Evolutionary conservation across 169 alveolate species (phyloP).

Genomic region (Neospora caninum): DNA sequence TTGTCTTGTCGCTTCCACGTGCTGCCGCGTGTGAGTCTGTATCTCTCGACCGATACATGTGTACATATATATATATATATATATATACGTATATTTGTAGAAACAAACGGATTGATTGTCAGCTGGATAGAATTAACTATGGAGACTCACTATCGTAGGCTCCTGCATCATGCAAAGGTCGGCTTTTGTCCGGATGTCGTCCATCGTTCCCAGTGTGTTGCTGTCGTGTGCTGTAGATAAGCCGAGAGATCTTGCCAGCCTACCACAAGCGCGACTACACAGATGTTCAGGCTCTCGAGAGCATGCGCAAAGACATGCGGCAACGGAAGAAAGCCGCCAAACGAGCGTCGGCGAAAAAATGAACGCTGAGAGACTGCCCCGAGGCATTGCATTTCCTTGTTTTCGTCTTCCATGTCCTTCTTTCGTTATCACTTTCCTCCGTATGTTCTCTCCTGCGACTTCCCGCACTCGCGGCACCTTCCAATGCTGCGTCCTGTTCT

Average conservation of each 20-base stretch:
- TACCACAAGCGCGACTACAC: slow-evolving; percentile 83
- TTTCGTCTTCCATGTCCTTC: too few relatives aligned
- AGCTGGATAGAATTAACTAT: too few relatives aligned
- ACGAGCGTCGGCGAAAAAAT: slow-evolving; percentile 52
- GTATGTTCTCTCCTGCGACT: too few relatives aligned
- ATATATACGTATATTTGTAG: not conserved
- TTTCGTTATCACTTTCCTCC: too few relatives aligned
- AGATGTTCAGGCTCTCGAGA: slow-evolving; percentile 79
- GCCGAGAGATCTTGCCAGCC: slow-evolving; percentile 80
- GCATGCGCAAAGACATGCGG: slow-evolving; percentile 81
- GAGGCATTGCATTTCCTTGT: too few relatives aligned
- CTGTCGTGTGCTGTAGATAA: slow-evolving; percentile 74
- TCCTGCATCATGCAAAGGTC: too few relatives aligned
- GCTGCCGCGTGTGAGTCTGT: not conserved
- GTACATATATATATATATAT: not conserved
- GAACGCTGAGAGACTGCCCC: not conserved
- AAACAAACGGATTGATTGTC: not conserved
- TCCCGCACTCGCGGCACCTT: too few relatives aligned
- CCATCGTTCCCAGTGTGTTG: too few relatives aligned
- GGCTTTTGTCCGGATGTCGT: too few relatives aligned
- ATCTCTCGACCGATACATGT: not conserved
- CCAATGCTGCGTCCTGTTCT: too few relatives aligned
- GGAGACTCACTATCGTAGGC: too few relatives aligned
- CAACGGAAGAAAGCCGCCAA: slow-evolving; percentile 70
- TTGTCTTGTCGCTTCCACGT: too few relatives aligned